These are phyloP conservation scores for Apium graveolens DNA, from an alignment of 129 eudicot genomes.

Conservation along the genomic window DNA sequence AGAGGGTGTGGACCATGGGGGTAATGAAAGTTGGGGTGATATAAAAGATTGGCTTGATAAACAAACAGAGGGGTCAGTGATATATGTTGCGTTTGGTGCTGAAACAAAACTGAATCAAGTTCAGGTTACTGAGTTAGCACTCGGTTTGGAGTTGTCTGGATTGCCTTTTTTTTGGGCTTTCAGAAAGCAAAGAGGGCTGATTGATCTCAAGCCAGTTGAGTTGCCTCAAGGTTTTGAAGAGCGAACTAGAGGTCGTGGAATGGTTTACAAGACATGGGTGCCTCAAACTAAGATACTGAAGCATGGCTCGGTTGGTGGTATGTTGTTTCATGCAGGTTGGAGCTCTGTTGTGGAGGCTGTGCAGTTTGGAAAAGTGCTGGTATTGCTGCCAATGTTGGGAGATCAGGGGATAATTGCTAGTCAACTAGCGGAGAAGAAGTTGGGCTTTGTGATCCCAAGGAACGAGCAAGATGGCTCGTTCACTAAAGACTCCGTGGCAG, in stretches of 20 bases:
- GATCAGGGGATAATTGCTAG: conserved; percentile 18
- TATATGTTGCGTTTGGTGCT: conserved; percentile 13
- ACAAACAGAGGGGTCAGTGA: not conserved
- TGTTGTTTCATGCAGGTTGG: conserved; percentile 15
- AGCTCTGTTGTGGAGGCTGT: conserved; percentile 16
- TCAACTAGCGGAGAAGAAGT: not conserved
- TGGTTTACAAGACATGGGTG: conserved; percentile 17
- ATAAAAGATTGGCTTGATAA: conserved; percentile 13
- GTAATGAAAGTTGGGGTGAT: not conserved
- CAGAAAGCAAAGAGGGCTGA: not conserved
- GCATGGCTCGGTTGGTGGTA: conserved; percentile 17
- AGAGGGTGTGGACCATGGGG: not conserved
- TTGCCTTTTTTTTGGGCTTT: conserved; percentile 16
- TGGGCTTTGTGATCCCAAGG: conserved; percentile 7
- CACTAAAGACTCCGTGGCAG: conserved; percentile 16
- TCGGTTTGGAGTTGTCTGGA: conserved; percentile 12
- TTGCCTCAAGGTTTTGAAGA: conserved; percentile 20
- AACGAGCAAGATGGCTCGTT: conserved; percentile 10
- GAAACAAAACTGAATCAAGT: not conserved
- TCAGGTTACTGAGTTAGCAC: conserved; percentile 17
- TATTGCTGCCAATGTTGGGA: conserved; percentile 5
- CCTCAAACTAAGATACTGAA: conserved; percentile 17
- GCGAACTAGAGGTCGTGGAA: conserved; percentile 5
- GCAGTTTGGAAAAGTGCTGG: not conserved
- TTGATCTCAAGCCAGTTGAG: not conserved